These are phyloP conservation scores for Aquilaria yunnanensis DNA, from an alignment of 345 rosid genomes.

Conservation along the genomic window DNA sequence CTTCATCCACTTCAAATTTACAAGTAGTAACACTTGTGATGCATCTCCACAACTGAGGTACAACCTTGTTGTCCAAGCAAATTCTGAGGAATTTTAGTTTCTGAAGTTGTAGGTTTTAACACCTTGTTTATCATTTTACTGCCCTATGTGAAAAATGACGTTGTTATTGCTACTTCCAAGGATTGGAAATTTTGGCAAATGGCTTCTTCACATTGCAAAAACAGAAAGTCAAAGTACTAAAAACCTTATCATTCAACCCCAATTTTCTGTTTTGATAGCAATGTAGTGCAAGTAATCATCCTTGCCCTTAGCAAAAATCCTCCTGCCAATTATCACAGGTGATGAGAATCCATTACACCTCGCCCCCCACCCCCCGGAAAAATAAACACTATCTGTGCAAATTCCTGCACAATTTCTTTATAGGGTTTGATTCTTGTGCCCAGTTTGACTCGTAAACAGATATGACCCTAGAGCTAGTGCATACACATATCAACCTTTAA, in stretches of 20 bases:
- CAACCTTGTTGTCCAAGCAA: too few species aligned
- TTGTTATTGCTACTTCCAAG: too few species aligned
- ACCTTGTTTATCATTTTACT: too few species aligned
- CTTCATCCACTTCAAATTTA: too few species aligned
- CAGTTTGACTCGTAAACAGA: slow-evolving; percentile 41
- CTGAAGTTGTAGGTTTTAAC: too few species aligned
- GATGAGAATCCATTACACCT: slow-evolving; percentile 80
- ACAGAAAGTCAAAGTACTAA: too few species aligned
- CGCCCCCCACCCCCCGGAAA: neutral
- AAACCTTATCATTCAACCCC: neutral
- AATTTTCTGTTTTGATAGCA: slow-evolving; percentile 26
- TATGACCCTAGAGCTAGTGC: slow-evolving; percentile 58
- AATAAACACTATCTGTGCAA: slow-evolving; percentile 32
- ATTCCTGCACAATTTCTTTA: slow-evolving; percentile 39
- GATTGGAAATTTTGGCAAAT: too few species aligned
- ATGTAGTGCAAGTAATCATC: slow-evolving; percentile 75
- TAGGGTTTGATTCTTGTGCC: slow-evolving; percentile 19
- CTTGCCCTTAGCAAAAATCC: slow-evolving; percentile 80
- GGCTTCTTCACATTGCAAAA: too few species aligned
- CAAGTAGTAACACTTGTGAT: too few species aligned
- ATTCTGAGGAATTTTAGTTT: too few species aligned
- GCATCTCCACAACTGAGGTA: too few species aligned
- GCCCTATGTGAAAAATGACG: too few species aligned
- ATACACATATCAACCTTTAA: slow-evolving; percentile 67
- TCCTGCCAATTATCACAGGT: slow-evolving; percentile 87